Evolutionary conservation across 768 basidiomycete species (phyloP).

Genomic region (Trametes coccinea): DNA sequence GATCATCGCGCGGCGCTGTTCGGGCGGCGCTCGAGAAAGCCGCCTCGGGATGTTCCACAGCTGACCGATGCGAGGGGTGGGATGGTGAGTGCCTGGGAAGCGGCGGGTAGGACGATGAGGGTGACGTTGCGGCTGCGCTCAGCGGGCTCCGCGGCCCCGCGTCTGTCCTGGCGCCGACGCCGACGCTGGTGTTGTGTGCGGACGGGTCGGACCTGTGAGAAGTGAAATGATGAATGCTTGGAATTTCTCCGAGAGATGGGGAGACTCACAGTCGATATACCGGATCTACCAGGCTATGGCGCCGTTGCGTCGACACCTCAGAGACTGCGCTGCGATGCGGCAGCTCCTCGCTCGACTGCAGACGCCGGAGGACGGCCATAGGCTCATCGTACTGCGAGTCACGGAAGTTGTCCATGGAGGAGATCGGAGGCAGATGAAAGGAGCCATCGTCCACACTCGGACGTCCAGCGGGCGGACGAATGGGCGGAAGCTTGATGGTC

Average conservation of each 20-base stretch:
- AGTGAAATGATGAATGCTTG: constrained; percentile 3
- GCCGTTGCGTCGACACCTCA: constrained; percentile 11
- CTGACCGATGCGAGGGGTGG: constrained; percentile 6
- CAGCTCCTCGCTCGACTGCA: constrained; percentile 56
- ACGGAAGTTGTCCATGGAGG: constrained; percentile 61
- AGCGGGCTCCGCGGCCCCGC: constrained; percentile 8
- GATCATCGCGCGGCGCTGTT: constrained; percentile 9
- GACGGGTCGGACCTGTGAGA: constrained; percentile 10
- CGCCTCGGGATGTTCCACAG: not conserved
- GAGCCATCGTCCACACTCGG: constrained; percentile 2
- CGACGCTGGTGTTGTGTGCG: not conserved
- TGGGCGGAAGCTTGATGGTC: constrained; percentile 42
- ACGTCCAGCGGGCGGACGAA: constrained; percentile 36
- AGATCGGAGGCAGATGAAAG: constrained; percentile 33
- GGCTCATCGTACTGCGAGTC: constrained; percentile 55
- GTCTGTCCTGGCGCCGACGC: not conserved
- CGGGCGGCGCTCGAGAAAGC: constrained; percentile 2
- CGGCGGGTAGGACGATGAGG: constrained; percentile 4
- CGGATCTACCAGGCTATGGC: constrained; percentile 18
- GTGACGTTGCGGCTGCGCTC: constrained; percentile 11
- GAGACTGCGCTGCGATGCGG: not conserved
- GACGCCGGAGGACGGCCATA: constrained; percentile 62
- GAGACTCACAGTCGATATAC: constrained; percentile 7
- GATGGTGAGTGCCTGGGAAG: constrained; percentile 7
- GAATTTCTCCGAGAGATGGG: not conserved